Conservation (phyloP, 345 rosid genomes). For the Ailanthus altissimus region DNA sequence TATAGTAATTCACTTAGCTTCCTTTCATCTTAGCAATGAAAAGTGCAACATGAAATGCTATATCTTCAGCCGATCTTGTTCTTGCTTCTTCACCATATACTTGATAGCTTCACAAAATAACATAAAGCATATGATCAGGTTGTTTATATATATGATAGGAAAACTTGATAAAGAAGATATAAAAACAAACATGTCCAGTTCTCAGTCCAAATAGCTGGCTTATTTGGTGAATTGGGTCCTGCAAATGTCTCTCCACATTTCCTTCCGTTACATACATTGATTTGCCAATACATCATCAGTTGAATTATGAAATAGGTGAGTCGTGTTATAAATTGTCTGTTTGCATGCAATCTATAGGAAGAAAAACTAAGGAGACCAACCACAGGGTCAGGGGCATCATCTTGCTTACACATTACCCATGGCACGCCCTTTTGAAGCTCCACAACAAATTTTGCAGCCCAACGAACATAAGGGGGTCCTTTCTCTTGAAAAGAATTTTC, state of each 20-base stretch:
- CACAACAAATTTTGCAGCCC: constrained; percentile 79
- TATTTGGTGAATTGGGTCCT: constrained; percentile 79
- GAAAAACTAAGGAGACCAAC: constrained; percentile 36
- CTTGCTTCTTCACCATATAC: constrained; percentile 55
- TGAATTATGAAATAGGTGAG: not conserved
- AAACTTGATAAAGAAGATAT: not conserved
- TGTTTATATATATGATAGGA: too few relatives aligned
- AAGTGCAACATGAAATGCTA: constrained; percentile 73
- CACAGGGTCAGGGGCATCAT: constrained; percentile 85
- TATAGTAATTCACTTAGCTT: constrained; percentile 83
- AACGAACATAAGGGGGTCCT: constrained; percentile 62
- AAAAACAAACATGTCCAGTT: constrained; percentile 83
- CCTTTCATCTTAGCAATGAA: constrained; percentile 71
- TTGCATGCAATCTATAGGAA: not conserved
- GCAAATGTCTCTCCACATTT: constrained; percentile 74
- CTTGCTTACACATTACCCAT: constrained; percentile 93
- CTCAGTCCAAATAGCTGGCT: constrained; percentile 92
- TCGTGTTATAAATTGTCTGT: not conserved
- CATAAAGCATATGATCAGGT: not conserved
- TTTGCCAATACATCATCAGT: constrained; percentile 35
- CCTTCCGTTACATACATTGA: constrained; percentile 79
- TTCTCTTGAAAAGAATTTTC: constrained; percentile 49
- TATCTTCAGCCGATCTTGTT: constrained; percentile 64
- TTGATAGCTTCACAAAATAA: constrained; percentile 45
- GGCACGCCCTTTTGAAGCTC: constrained; percentile 80